Base-by-base conservation (phyloP, 2,329 filamentous ascomycete species). In the Mycogone perniciosa region DNA sequence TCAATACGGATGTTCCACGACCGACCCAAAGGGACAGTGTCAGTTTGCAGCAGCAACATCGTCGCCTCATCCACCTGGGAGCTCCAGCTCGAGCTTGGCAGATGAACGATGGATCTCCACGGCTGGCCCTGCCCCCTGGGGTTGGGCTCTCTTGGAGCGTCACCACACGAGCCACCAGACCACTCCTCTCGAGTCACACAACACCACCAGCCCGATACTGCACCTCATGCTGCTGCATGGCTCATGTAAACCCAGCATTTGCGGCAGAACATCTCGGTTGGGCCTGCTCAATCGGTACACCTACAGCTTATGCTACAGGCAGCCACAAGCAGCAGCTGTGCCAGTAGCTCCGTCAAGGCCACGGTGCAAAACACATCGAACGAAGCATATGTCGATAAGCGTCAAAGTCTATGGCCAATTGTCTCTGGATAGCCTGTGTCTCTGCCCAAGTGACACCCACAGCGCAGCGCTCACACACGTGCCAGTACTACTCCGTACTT, bases 391-490 rank as follows among this genome's bases (percentile, higher is more conserved):
- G 35, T 38, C 20, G 35, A 38, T 10, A 38, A 38, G 35, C 35
- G 35, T 38, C n/a, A 50, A 39, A 45, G 34, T 26, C 37, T n/a
- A 29, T 20, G 33, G 31, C 13, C 29, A 42, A 34, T 35, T 38
- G 37, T 31, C 35, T 20, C 20, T 20, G 30, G 33, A 37, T 35
- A 42, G 42, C 11, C 48, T 50, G 42, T 45, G 43, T 50, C 31
- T 37, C 37, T 50, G 44, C 49, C 49, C 31, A 43, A 50, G 27
- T 35, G 42, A 40, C 42, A 50, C 34, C 27, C 37, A 50, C 30
- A 20, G 20, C 20, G 20, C 20, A 20, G 26, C 34, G 29, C 33
- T n/a, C 31, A 13, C 26, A 41, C 26, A 30, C 6, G 20, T n/a
- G 4, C 10, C 20, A 30, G 26, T 8, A 5, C 11, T 13, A 30